Conservation (phyloP, 176 grass and related monocot genomes). For the Melocanna baccifera region DNA sequence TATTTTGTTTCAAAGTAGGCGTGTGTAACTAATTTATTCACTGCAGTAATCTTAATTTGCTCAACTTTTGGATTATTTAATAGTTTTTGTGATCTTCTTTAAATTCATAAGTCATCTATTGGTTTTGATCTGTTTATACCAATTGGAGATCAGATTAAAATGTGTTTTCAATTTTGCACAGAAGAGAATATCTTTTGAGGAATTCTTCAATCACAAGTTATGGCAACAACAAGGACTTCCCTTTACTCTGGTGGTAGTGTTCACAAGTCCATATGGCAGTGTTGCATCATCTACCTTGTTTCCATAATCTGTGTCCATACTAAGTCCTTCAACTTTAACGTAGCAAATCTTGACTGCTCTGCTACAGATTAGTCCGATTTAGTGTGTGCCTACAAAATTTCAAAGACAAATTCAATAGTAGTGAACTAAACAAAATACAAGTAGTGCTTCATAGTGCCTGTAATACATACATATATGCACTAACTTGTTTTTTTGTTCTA, state of each 20-base stretch:
- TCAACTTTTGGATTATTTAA: not conserved
- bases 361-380: not conserved
- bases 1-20: conserved; percentile 11
- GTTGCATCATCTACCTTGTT: not conserved
- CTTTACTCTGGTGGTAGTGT: conserved; percentile 25
- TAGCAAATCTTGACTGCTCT: not conserved
- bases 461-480: not conserved
- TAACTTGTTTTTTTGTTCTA: not conserved
- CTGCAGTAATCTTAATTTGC: not conserved
- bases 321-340: conserved; percentile 14
- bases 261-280: conserved; percentile 19
- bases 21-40: conserved; percentile 1
- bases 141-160: not conserved
- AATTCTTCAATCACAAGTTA: conserved; percentile 72
- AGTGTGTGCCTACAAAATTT: not conserved
- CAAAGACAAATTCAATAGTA: not conserved
- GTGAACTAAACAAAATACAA: not conserved
- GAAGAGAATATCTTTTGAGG: conserved; percentile 72
- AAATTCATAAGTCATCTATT: not conserved
- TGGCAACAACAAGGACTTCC: conserved; percentile 41
- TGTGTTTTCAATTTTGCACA: conserved; percentile 45
- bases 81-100: not conserved
- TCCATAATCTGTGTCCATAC: not conserved
- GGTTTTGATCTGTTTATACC: not conserved
- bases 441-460: not conserved